A percentile compares a stretch with the other conserved stretches of the same genome.
phyloP scores from a whole-genome alignment of 2,329 filamentous ascomycete species.

The Nothophaeocryptopus gaeumannii region DNA sequence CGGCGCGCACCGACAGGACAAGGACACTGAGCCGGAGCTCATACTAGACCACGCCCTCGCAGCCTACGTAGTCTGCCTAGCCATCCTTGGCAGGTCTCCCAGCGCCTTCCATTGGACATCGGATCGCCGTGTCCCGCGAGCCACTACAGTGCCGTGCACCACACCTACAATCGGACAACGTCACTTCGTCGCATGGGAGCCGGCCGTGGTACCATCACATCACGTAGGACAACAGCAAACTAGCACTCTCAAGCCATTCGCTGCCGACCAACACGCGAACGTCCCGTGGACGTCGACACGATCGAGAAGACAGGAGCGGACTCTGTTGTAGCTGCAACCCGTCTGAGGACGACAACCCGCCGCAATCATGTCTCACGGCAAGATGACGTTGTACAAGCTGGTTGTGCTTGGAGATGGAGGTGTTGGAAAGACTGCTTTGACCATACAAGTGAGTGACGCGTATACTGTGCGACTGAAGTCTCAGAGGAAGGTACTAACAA shows the following conservation, averaged over 20 bases:
- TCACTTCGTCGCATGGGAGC: constrained; percentile 13
- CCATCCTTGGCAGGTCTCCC: constrained; percentile 5
- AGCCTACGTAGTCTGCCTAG: not conserved
- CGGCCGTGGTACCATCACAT: constrained; percentile 1
- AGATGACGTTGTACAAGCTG: constrained; percentile 68
- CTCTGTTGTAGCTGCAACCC: not conserved
- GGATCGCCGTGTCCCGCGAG: constrained; percentile 12
- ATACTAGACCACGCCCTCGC: no score
- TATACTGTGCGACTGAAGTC: not conserved
- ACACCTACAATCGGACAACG: constrained; percentile 14
- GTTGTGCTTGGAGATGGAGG: constrained; percentile 97
- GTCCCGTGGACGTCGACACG: not conserved
- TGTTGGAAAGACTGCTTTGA: constrained; percentile 98
- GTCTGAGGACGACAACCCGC: constrained; percentile 4
- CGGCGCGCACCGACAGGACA: no score
- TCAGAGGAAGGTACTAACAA: constrained; percentile 11
- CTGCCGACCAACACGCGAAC: constrained; percentile 4
- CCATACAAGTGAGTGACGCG: constrained; percentile 63
- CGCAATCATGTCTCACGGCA: constrained; percentile 35
- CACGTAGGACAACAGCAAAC: constrained; percentile 11
- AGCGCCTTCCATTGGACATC: constrained; percentile 13
- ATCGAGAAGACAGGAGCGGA: no score
- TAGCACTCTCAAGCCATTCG: constrained; percentile 5
- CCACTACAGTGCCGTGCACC: constrained; percentile 12
- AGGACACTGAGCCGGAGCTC: no score